Percentiles rank a stretch among this genome's conserved stretches.
phyloP scores from a whole-genome alignment of 306 rosid species.

The Styphnolobium japonicum region DNA sequence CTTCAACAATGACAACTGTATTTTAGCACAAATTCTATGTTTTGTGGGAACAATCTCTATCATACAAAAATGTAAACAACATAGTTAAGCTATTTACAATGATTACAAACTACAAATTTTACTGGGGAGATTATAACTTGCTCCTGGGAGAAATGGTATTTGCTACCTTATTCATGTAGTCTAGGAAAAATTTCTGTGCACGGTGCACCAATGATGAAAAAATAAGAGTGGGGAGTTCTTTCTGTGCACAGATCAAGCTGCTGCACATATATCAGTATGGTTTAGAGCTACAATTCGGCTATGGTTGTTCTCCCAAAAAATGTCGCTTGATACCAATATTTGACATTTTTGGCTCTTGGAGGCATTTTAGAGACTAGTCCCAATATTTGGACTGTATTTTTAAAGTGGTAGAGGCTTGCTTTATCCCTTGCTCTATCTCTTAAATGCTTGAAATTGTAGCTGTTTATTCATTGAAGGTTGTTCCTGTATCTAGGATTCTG shows the following conservation, averaged over 20 bases:
- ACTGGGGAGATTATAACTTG: background rate
- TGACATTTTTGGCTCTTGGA: background rate
- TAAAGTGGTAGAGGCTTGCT: background rate
- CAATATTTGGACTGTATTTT: background rate
- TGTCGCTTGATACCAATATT: background rate
- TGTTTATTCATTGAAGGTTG: background rate
- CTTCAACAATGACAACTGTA: background rate
- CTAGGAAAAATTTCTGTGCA: background rate
- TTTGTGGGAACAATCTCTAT: background rate
- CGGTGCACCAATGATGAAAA: background rate
- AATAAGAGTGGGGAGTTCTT: background rate
- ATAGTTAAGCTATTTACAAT: slow-evolving; percentile 1
- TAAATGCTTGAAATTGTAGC: background rate
- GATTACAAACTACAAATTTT: background rate
- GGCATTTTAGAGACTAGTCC: no score
- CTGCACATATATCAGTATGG: background rate
- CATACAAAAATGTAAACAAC: background rate
- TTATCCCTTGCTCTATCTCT: background rate
- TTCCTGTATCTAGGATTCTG: background rate
- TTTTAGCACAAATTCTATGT: background rate
- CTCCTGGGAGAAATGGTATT: background rate
- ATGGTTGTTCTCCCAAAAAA: background rate
- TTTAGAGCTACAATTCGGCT: background rate
- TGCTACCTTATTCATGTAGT: background rate
- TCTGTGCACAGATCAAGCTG: background rate